Base-by-base conservation (phyloP, 306 rosid genomes). In the Fragaria nilgerrensis region DNA sequence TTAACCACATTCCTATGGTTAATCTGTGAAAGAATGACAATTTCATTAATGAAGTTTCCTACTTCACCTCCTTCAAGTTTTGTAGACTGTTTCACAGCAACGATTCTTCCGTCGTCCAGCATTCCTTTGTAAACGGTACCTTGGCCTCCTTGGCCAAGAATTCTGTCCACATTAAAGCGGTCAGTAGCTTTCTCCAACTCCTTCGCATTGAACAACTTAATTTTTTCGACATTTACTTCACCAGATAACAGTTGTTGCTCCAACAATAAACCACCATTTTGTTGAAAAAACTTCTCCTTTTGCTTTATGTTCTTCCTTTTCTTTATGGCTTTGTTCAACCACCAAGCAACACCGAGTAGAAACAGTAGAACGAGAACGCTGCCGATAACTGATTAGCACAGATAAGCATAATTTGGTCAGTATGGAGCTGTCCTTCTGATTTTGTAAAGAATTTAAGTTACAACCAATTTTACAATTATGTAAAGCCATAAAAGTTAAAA, bases 61-160 rank as follows among this genome's bases (percentile, higher is more conserved):
- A 75, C 43, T 62, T 63, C 14, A 0, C 29, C 43, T 64, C 47
- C 27, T 20, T 49, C 62, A 1, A 34, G 43, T 3, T 23, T 25
- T 71, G 27, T 75, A 9, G 78, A 59, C 70, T 64, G 63, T 22
- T 75, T 75, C 3, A 75, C 43, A 5, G 78, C 78, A 59, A 41
- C 70, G 8, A 75, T 59, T 47, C 17, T 75, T 75, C 70, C 78
- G 2, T 75, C 56, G 25, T 68, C 17, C 3, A 43, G 32, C 78
- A 75, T 58, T 22, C 27, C 56, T 45, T 75, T 75, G 41, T 61
- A 56, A 3, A 74, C 78, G 1, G 68, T 41, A 3, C 78, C 50
- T 5, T 74, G 77, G 5, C 65, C 79, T 63, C 79, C 79, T 11
- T 48, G 79, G 7, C 79, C 73, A 9, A 76, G 77, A 74, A 74